phyloP scores from a whole-genome alignment of 371 early-diverging fungal genomes.

The Lichtheimia ornata region DNA sequence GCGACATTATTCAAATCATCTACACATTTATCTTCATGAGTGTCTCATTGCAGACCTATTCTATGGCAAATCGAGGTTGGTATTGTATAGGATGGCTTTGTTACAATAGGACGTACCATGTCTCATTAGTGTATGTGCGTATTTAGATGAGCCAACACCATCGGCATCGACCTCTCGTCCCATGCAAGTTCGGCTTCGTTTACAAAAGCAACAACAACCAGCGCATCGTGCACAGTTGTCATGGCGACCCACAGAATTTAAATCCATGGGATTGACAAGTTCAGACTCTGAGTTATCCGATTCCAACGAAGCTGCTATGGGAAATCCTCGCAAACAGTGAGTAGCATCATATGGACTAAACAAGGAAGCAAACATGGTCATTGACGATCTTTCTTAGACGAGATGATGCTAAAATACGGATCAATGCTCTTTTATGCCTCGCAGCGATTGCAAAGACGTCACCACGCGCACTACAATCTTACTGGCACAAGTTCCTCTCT shows the following conservation, averaged over 20 bases:
- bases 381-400: constrained; percentile 19
- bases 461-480: constrained; percentile 58
- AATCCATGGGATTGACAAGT: constrained; percentile 26
- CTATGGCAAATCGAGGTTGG: neutral
- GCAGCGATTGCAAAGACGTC: constrained; percentile 56
- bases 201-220: constrained; percentile 3
- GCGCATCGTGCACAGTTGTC: constrained; percentile 17
- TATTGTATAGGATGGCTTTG: neutral
- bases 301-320: constrained; percentile 36
- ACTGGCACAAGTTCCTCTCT: constrained; percentile 63
- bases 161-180: neutral
- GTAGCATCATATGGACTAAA: neutral
- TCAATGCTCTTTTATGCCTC: constrained; percentile 60
- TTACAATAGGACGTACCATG: neutral
- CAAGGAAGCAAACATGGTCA: no score
- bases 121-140: neutral
- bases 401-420: constrained; percentile 55
- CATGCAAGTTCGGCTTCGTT: neutral
- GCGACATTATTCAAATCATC: constrained; percentile 49
- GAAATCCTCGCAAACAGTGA: constrained; percentile 27
- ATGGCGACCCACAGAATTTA: constrained; percentile 18
- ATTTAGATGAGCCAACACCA: neutral
- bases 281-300: constrained; percentile 72
- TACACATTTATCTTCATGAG: constrained; percentile 49
- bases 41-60: constrained; percentile 38